phyloP scores from a whole-genome alignment of 2,329 filamentous ascomycete genomes.

The Ophiostoma quercus region DNA sequence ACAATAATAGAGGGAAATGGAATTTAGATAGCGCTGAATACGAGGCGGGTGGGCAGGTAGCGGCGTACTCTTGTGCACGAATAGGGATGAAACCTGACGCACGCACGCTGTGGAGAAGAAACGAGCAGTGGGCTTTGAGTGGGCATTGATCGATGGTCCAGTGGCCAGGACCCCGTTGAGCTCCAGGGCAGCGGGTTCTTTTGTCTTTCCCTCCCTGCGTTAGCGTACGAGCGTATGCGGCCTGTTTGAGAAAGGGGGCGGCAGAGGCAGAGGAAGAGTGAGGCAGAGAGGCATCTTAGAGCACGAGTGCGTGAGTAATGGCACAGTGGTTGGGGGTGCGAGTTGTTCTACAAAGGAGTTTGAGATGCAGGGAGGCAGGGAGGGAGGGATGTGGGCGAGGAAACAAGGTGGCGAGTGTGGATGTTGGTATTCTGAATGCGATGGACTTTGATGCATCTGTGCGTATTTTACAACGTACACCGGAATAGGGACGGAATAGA shows the following conservation, averaged over 20 bases:
- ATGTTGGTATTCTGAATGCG: neutral
- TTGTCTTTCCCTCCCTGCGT: constrained; percentile 20
- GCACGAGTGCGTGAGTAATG: neutral
- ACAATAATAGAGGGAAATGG: neutral
- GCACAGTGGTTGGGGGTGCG: neutral
- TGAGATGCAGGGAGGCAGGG: neutral
- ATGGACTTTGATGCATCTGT: neutral
- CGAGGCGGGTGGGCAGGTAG: neutral
- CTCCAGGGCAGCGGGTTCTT: constrained; percentile 6
- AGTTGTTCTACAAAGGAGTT: neutral
- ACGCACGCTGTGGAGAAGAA: constrained; percentile 11
- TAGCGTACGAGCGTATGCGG: constrained; percentile 14
- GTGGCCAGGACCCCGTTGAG: neutral
- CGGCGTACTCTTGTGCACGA: constrained; percentile 8
- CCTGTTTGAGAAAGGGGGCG: constrained; percentile 4
- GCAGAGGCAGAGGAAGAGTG: neutral
- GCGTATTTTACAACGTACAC: too few species aligned
- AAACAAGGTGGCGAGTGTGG: neutral
- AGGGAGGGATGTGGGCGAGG: neutral
- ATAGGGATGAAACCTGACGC: constrained; percentile 18
- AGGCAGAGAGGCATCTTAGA: neutral
- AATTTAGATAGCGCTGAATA: neutral
- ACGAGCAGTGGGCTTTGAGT: neutral
- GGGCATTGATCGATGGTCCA: neutral
- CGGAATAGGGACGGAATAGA: neutral